Base-by-base conservation (phyloP, 2,329 filamentous ascomycete species). In the Paecilomyces variotii region DNA sequence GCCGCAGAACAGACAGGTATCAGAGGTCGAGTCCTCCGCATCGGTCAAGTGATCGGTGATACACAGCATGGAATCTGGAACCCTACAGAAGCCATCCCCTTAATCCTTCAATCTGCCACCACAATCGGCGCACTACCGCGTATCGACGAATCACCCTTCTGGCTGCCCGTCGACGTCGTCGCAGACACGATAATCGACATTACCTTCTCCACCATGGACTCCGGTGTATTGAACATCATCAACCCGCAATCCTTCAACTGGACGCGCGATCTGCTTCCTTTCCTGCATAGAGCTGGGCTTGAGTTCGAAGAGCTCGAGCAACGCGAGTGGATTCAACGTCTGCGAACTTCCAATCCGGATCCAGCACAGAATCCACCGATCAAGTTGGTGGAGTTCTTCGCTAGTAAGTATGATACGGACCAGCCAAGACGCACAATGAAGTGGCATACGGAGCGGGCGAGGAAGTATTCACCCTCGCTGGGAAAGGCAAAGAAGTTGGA, bases 321-420 rank as follows among this genome's bases (percentile, higher is more conserved):
- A 19, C 58, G 60, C 4, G 67, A 67, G 30, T 74, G 71, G 71
- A 54, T 74, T 4, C 57, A 45, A 4, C 67, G 73, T 1, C 63
- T 84, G 11, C 71, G 78, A 3, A 70, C 70, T 1, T 78, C 77
- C 2, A 76, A 83, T 55, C 74, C 72, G 1, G 80, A 84, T 64
- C 78, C 80, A 0, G 60, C 71, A 4, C 67, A 62, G 14, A 84
- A 84, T 61, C 81, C 82, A 10, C 75, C 79, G 0, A 74, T 82
- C 61, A 83, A 83, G 66, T 70, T 84, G 0, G 60, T 82, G 0
- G 80, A 82, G 50, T 84, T 82, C 70, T 84, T 82, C 59, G 68
- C 74, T 3, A 70, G 71, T 1, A 83, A 83, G 64, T 84, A 84
- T 61, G 78, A 79, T 54, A 60, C 58, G 9, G 61, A 60, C 19